Evolutionary conservation across 2,329 filamentous ascomycete species (phyloP).

Genomic region (Xylaria sp.): DNA sequence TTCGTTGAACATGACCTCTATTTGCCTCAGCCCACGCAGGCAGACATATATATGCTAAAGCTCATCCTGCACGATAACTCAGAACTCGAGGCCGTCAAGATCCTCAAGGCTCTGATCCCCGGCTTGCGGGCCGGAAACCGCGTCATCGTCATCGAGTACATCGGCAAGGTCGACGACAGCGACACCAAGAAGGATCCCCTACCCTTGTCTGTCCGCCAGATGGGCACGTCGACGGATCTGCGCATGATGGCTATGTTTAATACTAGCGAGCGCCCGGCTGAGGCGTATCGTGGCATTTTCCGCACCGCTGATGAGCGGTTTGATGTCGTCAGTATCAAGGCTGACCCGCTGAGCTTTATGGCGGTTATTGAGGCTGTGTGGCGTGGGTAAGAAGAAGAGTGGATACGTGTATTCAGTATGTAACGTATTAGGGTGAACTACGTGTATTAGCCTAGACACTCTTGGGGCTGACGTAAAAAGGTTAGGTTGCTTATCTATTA

Average conservation of each 20-base stretch:
- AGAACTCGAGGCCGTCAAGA: slow-evolving; percentile 55
- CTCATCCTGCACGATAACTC: slow-evolving; percentile 67
- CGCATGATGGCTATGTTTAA: slow-evolving; percentile 63
- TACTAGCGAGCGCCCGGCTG: slow-evolving; percentile 57
- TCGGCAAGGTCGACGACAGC: slow-evolving; percentile 49
- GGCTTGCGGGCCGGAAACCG: slow-evolving; percentile 57
- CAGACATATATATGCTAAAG: slow-evolving; percentile 64
- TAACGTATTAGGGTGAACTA: not conserved
- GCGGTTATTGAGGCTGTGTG: slow-evolving; percentile 53
- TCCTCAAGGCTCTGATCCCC: slow-evolving; percentile 56
- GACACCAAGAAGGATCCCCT: slow-evolving; percentile 43
- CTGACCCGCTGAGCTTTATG: slow-evolving; percentile 52
- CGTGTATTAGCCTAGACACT: not conserved
- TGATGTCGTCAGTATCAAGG: slow-evolving; percentile 52
- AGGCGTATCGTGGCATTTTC: slow-evolving; percentile 59
- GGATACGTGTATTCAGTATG: not conserved
- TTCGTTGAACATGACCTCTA: slow-evolving; percentile 55
- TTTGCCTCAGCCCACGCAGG: slow-evolving; percentile 52
- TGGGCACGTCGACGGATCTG: slow-evolving; percentile 58
- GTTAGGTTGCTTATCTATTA: not conserved
- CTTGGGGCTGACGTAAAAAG: not conserved
- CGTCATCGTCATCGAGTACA: slow-evolving; percentile 53
- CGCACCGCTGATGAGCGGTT: slow-evolving; percentile 58
- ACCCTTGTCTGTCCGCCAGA: slow-evolving; percentile 52
- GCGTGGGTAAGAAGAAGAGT: slow-evolving; percentile 41